A percentile compares a stretch with the other conserved stretches of the same genome.
phyloP scores from a whole-genome alignment of 192 early-diverging fungal genomes.

The Gigaspora rosea region DNA sequence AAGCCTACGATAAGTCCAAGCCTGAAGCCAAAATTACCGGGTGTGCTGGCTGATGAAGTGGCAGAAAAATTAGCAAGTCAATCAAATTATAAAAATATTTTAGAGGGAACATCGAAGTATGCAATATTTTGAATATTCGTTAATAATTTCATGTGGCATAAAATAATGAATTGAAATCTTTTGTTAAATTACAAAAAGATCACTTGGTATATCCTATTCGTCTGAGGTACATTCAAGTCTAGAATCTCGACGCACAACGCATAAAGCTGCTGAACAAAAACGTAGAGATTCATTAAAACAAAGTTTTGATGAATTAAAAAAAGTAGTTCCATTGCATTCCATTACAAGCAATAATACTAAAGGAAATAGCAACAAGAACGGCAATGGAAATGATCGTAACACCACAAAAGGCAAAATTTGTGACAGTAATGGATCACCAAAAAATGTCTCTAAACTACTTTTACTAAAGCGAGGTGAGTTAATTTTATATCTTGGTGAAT shows the following conservation, averaged over 20 bases:
- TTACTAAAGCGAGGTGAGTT: slow-evolving; percentile 30
- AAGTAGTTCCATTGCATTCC: slow-evolving; percentile 55
- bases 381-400: not conserved
- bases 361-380: not conserved
- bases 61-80: slow-evolving; percentile 53
- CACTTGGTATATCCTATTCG: slow-evolving; percentile 74
- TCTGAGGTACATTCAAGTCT: slow-evolving; percentile 77
- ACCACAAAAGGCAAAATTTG: no score
- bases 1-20: slow-evolving; percentile 48
- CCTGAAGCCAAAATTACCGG: slow-evolving; percentile 46
- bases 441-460: slow-evolving; percentile 28
- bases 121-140: slow-evolving; percentile 12
- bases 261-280: slow-evolving; percentile 96
- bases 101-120: slow-evolving; percentile 82
- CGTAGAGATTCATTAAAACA: slow-evolving; percentile 90
- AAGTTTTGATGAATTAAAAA: slow-evolving; percentile 81
- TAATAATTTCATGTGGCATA: not conserved
- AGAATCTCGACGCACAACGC: slow-evolving; percentile 79
- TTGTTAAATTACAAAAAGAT: slow-evolving; percentile 36
- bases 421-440: not conserved
- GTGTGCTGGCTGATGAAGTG: slow-evolving; percentile 38
- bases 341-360: not conserved
- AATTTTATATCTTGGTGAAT: not conserved
- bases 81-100: slow-evolving; percentile 84
- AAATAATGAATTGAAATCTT: not conserved